Evolutionary conservation across 2,329 filamentous ascomycete species (phyloP).

Genomic region (Colletotrichum orbiculare): DNA sequence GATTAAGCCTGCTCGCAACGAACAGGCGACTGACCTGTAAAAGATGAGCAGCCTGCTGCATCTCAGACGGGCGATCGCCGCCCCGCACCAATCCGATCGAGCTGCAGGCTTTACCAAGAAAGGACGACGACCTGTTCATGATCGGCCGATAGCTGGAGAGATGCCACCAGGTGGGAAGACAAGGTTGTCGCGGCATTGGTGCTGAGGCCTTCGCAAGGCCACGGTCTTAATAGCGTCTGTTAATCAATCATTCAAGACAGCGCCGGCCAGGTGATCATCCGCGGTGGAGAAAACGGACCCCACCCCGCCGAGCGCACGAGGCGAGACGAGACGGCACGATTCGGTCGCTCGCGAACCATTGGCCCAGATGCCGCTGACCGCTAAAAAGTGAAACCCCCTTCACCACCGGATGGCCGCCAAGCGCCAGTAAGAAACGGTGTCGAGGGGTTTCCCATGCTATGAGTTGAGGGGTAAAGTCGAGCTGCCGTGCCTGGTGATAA

Average conservation of each 20-base stretch:
- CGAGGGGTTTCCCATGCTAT: background rate
- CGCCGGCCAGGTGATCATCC: slow-evolving; percentile 38
- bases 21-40: slow-evolving; percentile 8
- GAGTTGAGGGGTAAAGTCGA: slow-evolving; percentile 17
- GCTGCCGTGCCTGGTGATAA: slow-evolving; percentile 4
- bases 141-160: slow-evolving; percentile 21
- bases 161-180: slow-evolving; percentile 9
- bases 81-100: slow-evolving; percentile 33
- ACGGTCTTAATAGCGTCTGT: slow-evolving; percentile 23
- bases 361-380: slow-evolving; percentile 34
- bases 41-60: slow-evolving; percentile 26
- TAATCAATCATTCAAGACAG: slow-evolving; percentile 29
- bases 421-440: slow-evolving; percentile 21
- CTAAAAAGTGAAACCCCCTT: slow-evolving; percentile 36
- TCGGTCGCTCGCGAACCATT: slow-evolving; percentile 27
- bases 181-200: slow-evolving; percentile 3
- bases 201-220: slow-evolving; percentile 21
- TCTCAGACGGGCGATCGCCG: slow-evolving; percentile 25
- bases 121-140: slow-evolving; percentile 2
- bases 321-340: slow-evolving; percentile 32
- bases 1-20: background rate
- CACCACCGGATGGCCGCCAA: slow-evolving; percentile 26
- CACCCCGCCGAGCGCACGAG: slow-evolving; percentile 30
- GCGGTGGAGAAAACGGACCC: slow-evolving; percentile 34
- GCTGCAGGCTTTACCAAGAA: slow-evolving; percentile 15